These are phyloP conservation scores for Schrenkiella parvula DNA, from an alignment of 345 rosid genomes.

Conservation along the genomic window DNA sequence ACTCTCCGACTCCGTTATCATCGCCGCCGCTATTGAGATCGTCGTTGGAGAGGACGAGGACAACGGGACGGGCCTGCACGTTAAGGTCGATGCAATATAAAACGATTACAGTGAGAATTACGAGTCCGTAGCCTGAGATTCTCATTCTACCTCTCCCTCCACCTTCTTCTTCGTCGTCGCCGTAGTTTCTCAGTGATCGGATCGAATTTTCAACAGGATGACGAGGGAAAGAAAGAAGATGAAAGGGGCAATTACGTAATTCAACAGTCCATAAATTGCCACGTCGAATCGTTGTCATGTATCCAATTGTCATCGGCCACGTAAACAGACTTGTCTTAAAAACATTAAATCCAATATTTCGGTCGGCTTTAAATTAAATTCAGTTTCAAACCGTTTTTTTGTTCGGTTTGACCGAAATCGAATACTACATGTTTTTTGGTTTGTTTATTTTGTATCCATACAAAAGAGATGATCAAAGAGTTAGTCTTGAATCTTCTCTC, in stretches of 20 bases:
- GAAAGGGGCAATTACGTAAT: slow-evolving; percentile 2
- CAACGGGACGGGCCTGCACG: slow-evolving; percentile 61
- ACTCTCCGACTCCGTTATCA: slow-evolving; percentile 34
- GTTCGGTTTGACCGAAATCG: neutral
- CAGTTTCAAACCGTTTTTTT: neutral
- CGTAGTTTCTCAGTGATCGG: slow-evolving; percentile 22
- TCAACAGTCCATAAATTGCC: neutral
- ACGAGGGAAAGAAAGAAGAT: neutral
- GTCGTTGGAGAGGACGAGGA: slow-evolving; percentile 74
- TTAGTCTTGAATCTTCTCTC: slow-evolving; percentile 2
- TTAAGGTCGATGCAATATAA: slow-evolving; percentile 28
- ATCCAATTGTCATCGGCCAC: slow-evolving; percentile 22
- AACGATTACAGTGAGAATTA: slow-evolving; percentile 36
- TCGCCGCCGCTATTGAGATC: slow-evolving; percentile 74
- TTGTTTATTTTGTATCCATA: neutral
- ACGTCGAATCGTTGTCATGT: neutral
- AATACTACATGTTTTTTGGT: neutral
- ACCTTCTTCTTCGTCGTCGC: slow-evolving; percentile 4
- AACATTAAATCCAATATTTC: neutral
- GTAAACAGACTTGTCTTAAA: neutral
- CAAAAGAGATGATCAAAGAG: neutral
- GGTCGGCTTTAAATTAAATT: neutral
- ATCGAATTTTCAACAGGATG: neutral
- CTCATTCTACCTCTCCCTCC: slow-evolving; percentile 22
- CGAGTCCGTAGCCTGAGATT: slow-evolving; percentile 4